A percentile compares a stretch with the other conserved stretches of the same genome.
These are phyloP conservation scores for Yamadazyma conglobata DNA, from an alignment of 1,139 yeast genomes.

Conservation along the genomic window DNA sequence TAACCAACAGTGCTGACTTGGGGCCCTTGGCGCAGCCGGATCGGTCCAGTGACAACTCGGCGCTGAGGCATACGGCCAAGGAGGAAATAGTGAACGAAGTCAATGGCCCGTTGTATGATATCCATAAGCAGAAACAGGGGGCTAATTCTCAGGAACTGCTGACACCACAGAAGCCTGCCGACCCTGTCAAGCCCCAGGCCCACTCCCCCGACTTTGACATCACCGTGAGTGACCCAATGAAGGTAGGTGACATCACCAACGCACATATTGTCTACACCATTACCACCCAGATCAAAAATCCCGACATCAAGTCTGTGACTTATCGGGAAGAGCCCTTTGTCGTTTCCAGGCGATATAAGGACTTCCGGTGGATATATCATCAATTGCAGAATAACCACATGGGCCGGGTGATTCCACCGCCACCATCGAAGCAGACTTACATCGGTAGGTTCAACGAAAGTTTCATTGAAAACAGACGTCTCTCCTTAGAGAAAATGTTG, in stretches of 20 bases:
- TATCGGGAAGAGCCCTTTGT: slow-evolving; percentile 33
- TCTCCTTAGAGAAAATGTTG: slow-evolving; percentile 87
- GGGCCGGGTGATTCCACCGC: slow-evolving; percentile 91
- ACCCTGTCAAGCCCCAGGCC: no score
- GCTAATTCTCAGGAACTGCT: no score
- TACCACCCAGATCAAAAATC: slow-evolving; percentile 48
- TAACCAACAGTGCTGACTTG: slow-evolving; percentile 20
- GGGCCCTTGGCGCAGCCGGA: slow-evolving; percentile 42
- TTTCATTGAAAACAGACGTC: slow-evolving; percentile 80
- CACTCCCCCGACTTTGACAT: no score
- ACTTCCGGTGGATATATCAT: slow-evolving; percentile 84
- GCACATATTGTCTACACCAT: slow-evolving; percentile 89
- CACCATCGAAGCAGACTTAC: slow-evolving; percentile 88
- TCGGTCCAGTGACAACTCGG: slow-evolving; percentile 15
- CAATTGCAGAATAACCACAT: slow-evolving; percentile 85
- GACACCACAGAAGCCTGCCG: no score
- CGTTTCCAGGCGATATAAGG: slow-evolving; percentile 77
- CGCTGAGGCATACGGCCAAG: slow-evolving; percentile 15
- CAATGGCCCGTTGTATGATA: slow-evolving; percentile 52
- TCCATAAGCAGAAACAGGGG: slow-evolving; percentile 18
- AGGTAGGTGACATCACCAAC: slow-evolving; percentile 84
- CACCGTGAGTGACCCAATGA: slow-evolving; percentile 84
- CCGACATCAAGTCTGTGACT: slow-evolving; percentile 18
- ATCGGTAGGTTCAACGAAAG: slow-evolving; percentile 86
- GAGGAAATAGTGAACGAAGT: slow-evolving; percentile 34